phyloP scores from a whole-genome alignment of 208 protist species.

The Lotmaria passim region DNA sequence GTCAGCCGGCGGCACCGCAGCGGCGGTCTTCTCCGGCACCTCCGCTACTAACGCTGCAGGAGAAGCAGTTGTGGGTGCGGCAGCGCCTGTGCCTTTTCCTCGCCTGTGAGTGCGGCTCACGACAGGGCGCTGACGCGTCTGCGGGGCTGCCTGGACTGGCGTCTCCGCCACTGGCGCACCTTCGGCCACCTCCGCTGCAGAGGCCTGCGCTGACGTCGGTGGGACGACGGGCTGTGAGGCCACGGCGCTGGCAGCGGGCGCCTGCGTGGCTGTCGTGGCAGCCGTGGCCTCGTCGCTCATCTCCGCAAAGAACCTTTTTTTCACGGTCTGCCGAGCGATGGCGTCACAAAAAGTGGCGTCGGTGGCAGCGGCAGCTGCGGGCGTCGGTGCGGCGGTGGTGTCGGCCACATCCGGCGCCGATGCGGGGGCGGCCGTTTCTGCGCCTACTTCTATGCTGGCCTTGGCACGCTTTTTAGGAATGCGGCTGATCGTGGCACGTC shows the following conservation, averaged over 20 bases:
- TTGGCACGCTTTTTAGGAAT: conserved; percentile 5
- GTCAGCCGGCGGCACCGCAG: background rate
- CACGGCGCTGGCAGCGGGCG: too few relatives aligned
- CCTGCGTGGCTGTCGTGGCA: background rate
- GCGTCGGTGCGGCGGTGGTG: background rate
- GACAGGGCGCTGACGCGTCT: too few relatives aligned
- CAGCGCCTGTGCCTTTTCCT: too few relatives aligned
- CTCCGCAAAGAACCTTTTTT: conserved; percentile 31
- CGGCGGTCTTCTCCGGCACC: too few relatives aligned
- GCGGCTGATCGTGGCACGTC: conserved; percentile 4
- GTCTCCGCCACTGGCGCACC: too few relatives aligned
- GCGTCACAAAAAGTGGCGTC: too few relatives aligned
- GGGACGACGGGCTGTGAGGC: too few relatives aligned
- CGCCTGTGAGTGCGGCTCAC: too few relatives aligned
- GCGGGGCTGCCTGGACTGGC: too few relatives aligned
- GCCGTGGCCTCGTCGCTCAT: background rate
- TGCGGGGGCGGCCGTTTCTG: background rate
- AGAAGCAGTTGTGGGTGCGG: too few relatives aligned
- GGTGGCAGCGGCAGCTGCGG: too few relatives aligned
- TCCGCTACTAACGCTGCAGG: background rate
- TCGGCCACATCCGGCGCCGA: background rate
- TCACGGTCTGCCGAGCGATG: too few relatives aligned
- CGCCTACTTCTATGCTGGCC: background rate
- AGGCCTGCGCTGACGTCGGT: background rate
- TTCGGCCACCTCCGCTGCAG: background rate